These are phyloP conservation scores for Sporisorium scitamineum DNA, from an alignment of 1,284 basidiomycete genomes.

Conservation along the genomic window DNA sequence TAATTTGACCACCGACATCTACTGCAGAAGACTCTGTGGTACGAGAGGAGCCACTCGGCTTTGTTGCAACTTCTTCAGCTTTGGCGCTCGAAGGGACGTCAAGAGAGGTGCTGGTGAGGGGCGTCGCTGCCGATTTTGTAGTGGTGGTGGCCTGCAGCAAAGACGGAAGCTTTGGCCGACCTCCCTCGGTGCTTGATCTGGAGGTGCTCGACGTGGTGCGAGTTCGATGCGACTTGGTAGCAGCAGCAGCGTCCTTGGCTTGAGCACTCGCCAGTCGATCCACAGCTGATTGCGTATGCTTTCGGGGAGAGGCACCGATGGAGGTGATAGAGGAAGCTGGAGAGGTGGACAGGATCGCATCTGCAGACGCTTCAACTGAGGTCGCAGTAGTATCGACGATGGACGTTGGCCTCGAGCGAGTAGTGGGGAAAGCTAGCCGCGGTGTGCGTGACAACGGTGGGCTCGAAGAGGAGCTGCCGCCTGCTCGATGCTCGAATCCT, in stretches of 20 bases:
- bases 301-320: conserved; percentile 28
- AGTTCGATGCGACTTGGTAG: conserved; percentile 26
- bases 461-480: conserved; percentile 21
- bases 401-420: conserved; percentile 39
- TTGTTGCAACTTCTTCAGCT: conserved; percentile 1
- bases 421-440: conserved; percentile 33
- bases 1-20: background rate
- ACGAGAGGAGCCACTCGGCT: background rate
- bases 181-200: conserved; percentile 33
- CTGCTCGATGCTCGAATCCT: conserved; percentile 10
- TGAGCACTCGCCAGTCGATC: conserved; percentile 38
- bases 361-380: conserved; percentile 21
- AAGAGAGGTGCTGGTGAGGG: conserved; percentile 26
- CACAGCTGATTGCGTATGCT: conserved; percentile 37
- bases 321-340: conserved; percentile 41
- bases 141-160: conserved; percentile 33
- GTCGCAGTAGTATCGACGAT: conserved; percentile 38
- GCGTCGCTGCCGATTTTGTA: conserved; percentile 21
- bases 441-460: conserved; percentile 28
- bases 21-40: background rate
- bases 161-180: conserved; percentile 33
- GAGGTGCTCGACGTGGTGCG: conserved; percentile 44
- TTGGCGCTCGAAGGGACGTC: conserved; percentile 13
- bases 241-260: conserved; percentile 40
- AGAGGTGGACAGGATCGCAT: conserved; percentile 37